These are phyloP conservation scores for Paraconiothyrium sp. DNA, from an alignment of 2,329 filamentous ascomycete species.

Conservation along the genomic window DNA sequence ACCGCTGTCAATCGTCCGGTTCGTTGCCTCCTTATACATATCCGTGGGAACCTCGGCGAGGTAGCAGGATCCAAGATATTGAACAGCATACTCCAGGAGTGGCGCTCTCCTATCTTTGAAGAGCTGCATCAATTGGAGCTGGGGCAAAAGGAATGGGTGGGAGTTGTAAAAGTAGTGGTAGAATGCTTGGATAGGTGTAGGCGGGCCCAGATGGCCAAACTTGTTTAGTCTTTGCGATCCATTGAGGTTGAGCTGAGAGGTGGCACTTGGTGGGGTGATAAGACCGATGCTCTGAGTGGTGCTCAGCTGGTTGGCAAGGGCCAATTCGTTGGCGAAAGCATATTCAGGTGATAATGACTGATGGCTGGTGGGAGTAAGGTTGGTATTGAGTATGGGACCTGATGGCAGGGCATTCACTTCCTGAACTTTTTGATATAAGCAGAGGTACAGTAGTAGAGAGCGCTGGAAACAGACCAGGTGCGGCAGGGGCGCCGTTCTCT, in stretches of 20 bases:
- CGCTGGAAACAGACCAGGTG: slow-evolving; percentile 30
- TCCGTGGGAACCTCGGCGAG: slow-evolving; percentile 57
- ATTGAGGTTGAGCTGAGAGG: slow-evolving; percentile 44
- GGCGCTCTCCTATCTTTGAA: slow-evolving; percentile 52
- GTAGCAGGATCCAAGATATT: slow-evolving; percentile 66
- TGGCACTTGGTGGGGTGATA: slow-evolving; percentile 31
- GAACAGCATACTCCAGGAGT: slow-evolving; percentile 64
- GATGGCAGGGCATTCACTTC: slow-evolving; percentile 20
- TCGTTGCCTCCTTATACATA: slow-evolving; percentile 53
- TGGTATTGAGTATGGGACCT: slow-evolving; percentile 21
- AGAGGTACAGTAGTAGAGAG: slow-evolving; percentile 8
- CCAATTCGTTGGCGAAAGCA: slow-evolving; percentile 38
- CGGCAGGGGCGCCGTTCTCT: slow-evolving; percentile 36
- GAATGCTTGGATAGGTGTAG: slow-evolving; percentile 44
- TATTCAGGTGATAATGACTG: slow-evolving; percentile 44
- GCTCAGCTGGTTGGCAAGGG: slow-evolving; percentile 33
- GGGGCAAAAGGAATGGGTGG: slow-evolving; percentile 66
- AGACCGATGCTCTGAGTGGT: slow-evolving; percentile 33
- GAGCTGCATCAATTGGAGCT: slow-evolving; percentile 49
- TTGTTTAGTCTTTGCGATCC: slow-evolving; percentile 42
- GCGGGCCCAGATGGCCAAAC: slow-evolving; percentile 39
- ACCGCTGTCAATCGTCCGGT: slow-evolving; percentile 42
- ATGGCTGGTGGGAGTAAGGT: slow-evolving; percentile 28
- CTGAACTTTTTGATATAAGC: slow-evolving; percentile 24
- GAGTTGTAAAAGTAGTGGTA: slow-evolving; percentile 63